Evolutionary conservation across 495 filamentous ascomycete species (phyloP).

Genomic region (Aspergillus sclerotiicarbonarius): DNA sequence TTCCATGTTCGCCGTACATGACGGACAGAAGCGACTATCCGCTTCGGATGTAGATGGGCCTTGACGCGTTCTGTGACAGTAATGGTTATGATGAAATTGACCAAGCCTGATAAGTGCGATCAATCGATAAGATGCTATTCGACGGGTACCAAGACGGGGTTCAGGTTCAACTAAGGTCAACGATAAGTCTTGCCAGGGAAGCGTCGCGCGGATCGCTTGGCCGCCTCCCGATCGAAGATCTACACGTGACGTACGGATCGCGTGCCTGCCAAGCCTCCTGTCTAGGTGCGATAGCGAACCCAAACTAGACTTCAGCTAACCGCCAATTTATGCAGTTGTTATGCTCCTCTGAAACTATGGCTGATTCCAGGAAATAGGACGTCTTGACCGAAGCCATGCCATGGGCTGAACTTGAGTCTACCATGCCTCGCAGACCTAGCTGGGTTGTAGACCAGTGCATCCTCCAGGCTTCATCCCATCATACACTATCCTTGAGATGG

Average conservation of each 20-base stretch:
- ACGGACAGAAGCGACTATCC: not conserved
- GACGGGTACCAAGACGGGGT: not conserved
- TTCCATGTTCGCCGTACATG: conserved; percentile 92
- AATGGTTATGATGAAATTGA: too few relatives aligned
- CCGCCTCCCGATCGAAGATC: conserved; percentile 1
- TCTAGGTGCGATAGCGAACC: not conserved
- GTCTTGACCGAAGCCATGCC: too few relatives aligned
- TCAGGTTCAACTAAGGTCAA: not conserved
- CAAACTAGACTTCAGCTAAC: not conserved
- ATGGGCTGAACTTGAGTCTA: too few relatives aligned
- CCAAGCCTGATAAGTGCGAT: too few relatives aligned
- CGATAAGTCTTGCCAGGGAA: not conserved
- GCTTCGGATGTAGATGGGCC: not conserved
- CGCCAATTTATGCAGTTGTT: not conserved
- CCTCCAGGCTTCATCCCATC: too few relatives aligned
- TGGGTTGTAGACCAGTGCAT: too few relatives aligned
- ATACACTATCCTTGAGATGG: too few relatives aligned
- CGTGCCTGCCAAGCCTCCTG: not conserved
- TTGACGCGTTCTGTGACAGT: not conserved
- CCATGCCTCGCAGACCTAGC: too few relatives aligned
- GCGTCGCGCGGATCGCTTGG: not conserved
- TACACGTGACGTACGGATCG: not conserved
- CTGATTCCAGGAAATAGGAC: not conserved
- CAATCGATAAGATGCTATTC: not conserved
- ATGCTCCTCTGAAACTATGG: not conserved